Base-by-base conservation (phyloP, 2,329 filamentous ascomycete species). In the Stachybotrys elegans region DNA sequence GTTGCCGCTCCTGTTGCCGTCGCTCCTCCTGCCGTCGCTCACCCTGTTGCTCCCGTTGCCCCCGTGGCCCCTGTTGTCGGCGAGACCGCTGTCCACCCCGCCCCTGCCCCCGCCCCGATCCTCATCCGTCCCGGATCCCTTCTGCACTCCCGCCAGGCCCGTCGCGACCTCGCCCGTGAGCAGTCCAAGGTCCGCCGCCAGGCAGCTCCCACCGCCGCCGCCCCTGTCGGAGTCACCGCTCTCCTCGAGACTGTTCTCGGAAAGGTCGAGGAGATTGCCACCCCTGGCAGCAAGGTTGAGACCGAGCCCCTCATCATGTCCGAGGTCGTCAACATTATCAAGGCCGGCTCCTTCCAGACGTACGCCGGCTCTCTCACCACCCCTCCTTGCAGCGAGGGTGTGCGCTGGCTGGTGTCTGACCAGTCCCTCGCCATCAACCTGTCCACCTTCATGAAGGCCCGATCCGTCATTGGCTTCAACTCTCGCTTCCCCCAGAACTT, bases 361-460 rank as follows among this genome's bases (percentile, higher is more conserved):
- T 84, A 83, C 65, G 58, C 61, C 12, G 80, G 80, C 17, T 81
- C 76, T 16, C 66, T 84, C 38, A 84, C 80, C 32, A 83, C 79
- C 0, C 80, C 81, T 17, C 80, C 80, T 4, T 83, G 80, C 62
- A 67, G 68, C 14, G 78, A 83, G 59, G 72, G 72, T 21, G 64
- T 83, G 19, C 65, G 60, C 9, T 82, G 78, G 68, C 61, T 78
- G 39, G 61, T 81, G 34, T 72, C 71, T 50, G 63, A 67, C 47
- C 52, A 73, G 44, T 69, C 71, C 29, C 56, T 81, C 4, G 57
- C 60, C 27, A 61, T 82, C 48, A 63, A 69, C 50, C 66, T 75
- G 14, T 59, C 59, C 5, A 76, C 72, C 14, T 82, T 63, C 57
- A 69, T 73, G 51, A 63, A 61, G 35, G 71, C 77, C 45, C 78